phyloP scores from a whole-genome alignment of 2,329 filamentous ascomycete genomes.

The Penicillium thymicola region DNA sequence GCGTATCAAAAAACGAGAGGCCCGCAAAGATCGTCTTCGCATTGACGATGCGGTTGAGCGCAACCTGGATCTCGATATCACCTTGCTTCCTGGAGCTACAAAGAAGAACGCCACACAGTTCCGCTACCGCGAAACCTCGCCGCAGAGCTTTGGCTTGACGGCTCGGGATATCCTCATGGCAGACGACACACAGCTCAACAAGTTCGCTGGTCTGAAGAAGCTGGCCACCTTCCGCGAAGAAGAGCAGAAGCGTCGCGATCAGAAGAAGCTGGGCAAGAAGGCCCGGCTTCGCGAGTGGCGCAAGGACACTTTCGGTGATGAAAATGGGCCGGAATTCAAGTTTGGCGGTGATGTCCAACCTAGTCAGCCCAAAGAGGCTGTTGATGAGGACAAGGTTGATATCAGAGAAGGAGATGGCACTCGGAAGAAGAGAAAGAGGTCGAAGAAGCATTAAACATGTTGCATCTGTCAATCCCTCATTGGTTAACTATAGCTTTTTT shows the following conservation, averaged over 20 bases:
- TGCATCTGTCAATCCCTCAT: background rate
- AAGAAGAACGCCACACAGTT: slow-evolving; percentile 59
- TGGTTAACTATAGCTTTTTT: slow-evolving; percentile 12
- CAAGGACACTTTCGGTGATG: slow-evolving; percentile 62
- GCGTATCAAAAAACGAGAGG: slow-evolving; percentile 62
- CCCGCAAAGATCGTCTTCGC: slow-evolving; percentile 75
- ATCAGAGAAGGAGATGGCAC: slow-evolving; percentile 41
- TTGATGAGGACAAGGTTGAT: slow-evolving; percentile 36
- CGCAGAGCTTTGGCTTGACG: slow-evolving; percentile 84
- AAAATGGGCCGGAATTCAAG: slow-evolving; percentile 48
- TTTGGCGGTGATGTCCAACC: slow-evolving; percentile 25
- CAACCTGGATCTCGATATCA: slow-evolving; percentile 70
- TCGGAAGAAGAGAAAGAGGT: slow-evolving; percentile 47
- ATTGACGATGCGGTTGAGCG: slow-evolving; percentile 84
- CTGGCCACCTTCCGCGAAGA: slow-evolving; percentile 82
- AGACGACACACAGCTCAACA: slow-evolving; percentile 79
- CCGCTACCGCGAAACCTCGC: slow-evolving; percentile 92
- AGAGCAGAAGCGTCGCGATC: slow-evolving; percentile 85
- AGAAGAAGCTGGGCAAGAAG: slow-evolving; percentile 89
- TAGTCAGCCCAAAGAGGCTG: slow-evolving; percentile 15
- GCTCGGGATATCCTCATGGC: slow-evolving; percentile 88
- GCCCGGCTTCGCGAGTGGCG: slow-evolving; percentile 84
- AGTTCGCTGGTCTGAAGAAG: slow-evolving; percentile 92
- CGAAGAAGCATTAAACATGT: slow-evolving; percentile 39
- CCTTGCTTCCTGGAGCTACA: slow-evolving; percentile 54